Conservation (phyloP, 2,329 filamentous ascomycete genomes). For the Penicillium vulpinum region DNA sequence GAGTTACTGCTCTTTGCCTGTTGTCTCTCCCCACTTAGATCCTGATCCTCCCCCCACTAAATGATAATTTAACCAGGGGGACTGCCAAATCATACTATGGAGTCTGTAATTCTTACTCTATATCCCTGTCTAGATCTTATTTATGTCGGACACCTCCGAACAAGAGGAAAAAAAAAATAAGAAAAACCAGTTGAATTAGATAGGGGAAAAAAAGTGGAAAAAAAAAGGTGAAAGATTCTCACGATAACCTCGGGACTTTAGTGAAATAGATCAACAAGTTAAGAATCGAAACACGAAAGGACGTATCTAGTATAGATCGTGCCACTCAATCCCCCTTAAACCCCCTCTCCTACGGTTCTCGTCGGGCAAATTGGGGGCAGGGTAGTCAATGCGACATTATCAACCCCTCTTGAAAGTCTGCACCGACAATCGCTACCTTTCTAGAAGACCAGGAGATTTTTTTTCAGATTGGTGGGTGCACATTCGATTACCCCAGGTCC, state of each 20-base stretch:
- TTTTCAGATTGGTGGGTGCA: slow-evolving; percentile 24
- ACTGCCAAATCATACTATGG: not conserved
- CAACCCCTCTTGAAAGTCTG: slow-evolving; percentile 24
- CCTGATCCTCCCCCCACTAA: not conserved
- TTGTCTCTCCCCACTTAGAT: not conserved
- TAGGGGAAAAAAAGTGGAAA: not conserved
- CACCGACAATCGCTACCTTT: slow-evolving; percentile 20
- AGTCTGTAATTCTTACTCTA: not conserved
- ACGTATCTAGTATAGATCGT: not conserved
- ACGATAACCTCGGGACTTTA: not conserved
- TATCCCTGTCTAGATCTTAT: not conserved
- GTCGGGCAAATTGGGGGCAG: slow-evolving; percentile 16
- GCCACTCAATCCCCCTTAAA: not conserved
- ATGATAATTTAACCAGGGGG: not conserved
- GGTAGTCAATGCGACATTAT: slow-evolving; percentile 16
- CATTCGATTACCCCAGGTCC: slow-evolving; percentile 34
- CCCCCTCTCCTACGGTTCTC: slow-evolving; percentile 17
- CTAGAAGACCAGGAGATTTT: slow-evolving; percentile 21
- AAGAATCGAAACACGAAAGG: not conserved
- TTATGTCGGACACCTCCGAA: not conserved
- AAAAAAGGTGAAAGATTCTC: too few species aligned
- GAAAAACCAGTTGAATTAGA: not conserved
- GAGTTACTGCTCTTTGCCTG: not conserved
- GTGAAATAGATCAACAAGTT: not conserved
- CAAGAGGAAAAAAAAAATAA: not conserved